Percentiles rank a stretch among this genome's conserved stretches.
Conservation (phyloP, 2,329 filamentous ascomycete species). For the Byssochlamys sp. region DNA sequence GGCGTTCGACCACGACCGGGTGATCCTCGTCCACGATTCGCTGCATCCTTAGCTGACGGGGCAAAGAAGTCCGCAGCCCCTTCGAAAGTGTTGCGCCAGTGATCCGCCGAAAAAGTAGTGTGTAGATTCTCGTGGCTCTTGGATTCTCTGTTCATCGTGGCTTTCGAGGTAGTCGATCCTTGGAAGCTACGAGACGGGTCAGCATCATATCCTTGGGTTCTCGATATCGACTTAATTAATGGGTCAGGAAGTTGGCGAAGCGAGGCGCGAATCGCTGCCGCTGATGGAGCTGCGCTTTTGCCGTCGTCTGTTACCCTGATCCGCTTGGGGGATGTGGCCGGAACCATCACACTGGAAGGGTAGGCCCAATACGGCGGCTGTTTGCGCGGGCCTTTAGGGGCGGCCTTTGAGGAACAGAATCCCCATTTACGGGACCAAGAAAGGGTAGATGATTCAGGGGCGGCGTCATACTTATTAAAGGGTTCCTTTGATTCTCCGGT, state of each 20-base stretch:
- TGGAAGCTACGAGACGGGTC: slow-evolving; percentile 3
- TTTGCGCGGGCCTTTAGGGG: slow-evolving; percentile 5
- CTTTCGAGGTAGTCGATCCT: slow-evolving; percentile 7
- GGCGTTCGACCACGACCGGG: slow-evolving; percentile 10
- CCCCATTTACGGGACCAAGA: slow-evolving; percentile 11
- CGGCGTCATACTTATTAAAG: slow-evolving; percentile 10
- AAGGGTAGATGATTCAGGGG: slow-evolving; percentile 6
- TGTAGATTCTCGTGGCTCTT: slow-evolving; percentile 26
- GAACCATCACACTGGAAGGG: slow-evolving; percentile 13
- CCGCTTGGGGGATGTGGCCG: slow-evolving; percentile 8
- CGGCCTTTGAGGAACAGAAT: slow-evolving; percentile 4
- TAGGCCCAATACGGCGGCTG: slow-evolving; percentile 16
- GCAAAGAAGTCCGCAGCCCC: slow-evolving; percentile 27
- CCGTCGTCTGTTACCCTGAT: not conserved
- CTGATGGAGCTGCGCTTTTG: not conserved
- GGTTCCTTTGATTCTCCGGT: not conserved
- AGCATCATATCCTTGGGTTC: slow-evolving; percentile 1
- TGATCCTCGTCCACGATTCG: slow-evolving; percentile 10
- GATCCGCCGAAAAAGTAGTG: slow-evolving; percentile 33
- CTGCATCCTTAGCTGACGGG: slow-evolving; percentile 14
- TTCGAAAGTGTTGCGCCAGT: slow-evolving; percentile 32
- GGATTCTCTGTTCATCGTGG: slow-evolving; percentile 10
- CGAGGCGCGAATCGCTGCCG: not conserved
- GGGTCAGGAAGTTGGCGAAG: not conserved
- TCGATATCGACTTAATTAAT: not conserved